Base-by-base conservation (phyloP, 2,329 filamentous ascomycete species). In the Xenoacremonium recifei region DNA sequence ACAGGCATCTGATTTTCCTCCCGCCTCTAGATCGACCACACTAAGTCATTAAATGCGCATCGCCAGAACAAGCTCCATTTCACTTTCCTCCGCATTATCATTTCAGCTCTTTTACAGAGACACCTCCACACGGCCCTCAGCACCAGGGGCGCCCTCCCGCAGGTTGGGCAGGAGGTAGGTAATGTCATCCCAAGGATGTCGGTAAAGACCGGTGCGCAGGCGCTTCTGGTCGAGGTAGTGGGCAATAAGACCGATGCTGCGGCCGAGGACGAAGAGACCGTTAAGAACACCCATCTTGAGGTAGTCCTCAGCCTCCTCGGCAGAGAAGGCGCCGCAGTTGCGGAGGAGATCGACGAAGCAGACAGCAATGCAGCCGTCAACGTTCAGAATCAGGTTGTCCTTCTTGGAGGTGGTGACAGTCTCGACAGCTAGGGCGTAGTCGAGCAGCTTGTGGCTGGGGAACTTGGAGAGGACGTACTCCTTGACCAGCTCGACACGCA, bases 201-300 rank as follows among this genome's bases (percentile, higher is more conserved):
- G 87, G 87, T 99, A 99, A 55, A 99, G 84, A 69, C 93, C 93
- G 64, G 93, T 99, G 63, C 92, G 87, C 71, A 99, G 82, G 73
- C 93, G 85, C 91, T 99, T 99, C 83, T 99, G 93, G 77, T 99
- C 93, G 62, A 99, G 85, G 82, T 92, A 97, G 75, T 99, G 93
- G 64, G 93, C 93, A 86, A 99, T 99, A 57, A 99, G 80, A 88
- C 93, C 93, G 64, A 99, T 99, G 70, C 83, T 89, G 66, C 93
- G 87, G 65, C 93, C 93, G 48, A 99, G 84, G 35, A 99, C 93
- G 79, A 99, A 99, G 48, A 99, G 87, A 77, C 93, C 93, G 81
- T 99, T 99, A 61, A 99, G 84, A 36, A 99, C 93, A 81, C 93
- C 93, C 91, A 97, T 99, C 72, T 84, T 83, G 66, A 99, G 84